Percentiles rank a stretch among this genome's conserved stretches.
Conservation (phyloP, 2,329 filamentous ascomycete genomes). For the Colletotrichum orbiculare region DNA sequence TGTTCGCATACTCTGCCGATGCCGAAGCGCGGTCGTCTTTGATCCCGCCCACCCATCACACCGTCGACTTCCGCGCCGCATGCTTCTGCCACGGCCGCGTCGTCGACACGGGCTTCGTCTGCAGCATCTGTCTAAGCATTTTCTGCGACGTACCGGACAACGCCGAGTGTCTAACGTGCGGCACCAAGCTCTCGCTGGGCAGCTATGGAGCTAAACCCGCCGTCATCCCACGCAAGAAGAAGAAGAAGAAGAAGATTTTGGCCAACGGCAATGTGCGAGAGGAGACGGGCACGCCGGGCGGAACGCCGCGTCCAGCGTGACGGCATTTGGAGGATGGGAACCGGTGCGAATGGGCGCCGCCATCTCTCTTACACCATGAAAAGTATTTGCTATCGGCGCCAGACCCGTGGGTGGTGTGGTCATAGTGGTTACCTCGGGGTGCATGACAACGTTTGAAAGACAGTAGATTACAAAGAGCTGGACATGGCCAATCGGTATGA, state of each 20-base stretch:
- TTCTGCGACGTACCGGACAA: slow-evolving; percentile 77
- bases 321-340: slow-evolving; percentile 18
- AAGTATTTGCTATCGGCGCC: no score
- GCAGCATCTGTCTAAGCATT: slow-evolving; percentile 95
- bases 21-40: slow-evolving; percentile 68
- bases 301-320: slow-evolving; percentile 64
- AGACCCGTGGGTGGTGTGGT: no score
- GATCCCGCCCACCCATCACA: slow-evolving; percentile 82
- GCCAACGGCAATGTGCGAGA: slow-evolving; percentile 62
- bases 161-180: slow-evolving; percentile 84
- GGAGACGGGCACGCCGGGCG: slow-evolving; percentile 69
- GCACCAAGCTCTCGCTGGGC: slow-evolving; percentile 80
- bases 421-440: no score
- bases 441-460: no score
- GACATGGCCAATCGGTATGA: no score
- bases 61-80: slow-evolving; percentile 96
- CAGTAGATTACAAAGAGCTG: no score
- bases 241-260: slow-evolving; percentile 75
- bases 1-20: slow-evolving; percentile 89
- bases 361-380: not conserved
- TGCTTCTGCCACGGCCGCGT: slow-evolving; percentile 96
- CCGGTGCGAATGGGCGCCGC: not conserved
- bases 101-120: slow-evolving; percentile 93
- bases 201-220: slow-evolving; percentile 81
- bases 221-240: slow-evolving; percentile 78